Conservation (phyloP, 345 rosid species). For the thale cress (Arabidopsis thaliana) region DNA sequence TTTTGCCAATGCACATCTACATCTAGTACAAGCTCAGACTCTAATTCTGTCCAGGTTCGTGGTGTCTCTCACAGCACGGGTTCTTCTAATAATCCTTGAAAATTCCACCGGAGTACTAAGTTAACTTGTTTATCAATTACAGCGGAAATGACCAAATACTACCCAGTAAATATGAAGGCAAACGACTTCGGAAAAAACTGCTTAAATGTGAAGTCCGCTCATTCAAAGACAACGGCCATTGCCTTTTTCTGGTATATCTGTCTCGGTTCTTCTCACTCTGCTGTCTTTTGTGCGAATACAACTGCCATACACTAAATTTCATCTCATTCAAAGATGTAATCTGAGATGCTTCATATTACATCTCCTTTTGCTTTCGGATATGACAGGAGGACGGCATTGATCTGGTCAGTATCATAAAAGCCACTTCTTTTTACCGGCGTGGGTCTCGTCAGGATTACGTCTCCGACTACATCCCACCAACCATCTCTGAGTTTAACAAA, state of each 20-base stretch:
- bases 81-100: slow-evolving; percentile 20
- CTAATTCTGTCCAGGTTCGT: slow-evolving; percentile 68
- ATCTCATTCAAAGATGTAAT: slow-evolving; percentile 16
- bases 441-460: slow-evolving; percentile 54
- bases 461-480: slow-evolving; percentile 67
- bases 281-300: slow-evolving; percentile 17
- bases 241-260: slow-evolving; percentile 72
- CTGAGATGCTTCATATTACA: slow-evolving; percentile 15
- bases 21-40: slow-evolving; percentile 69
- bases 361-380: slow-evolving; percentile 13
- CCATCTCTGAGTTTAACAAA: slow-evolving; percentile 55
- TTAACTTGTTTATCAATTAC: slow-evolving; percentile 23
- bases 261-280: slow-evolving; percentile 18
- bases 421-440: slow-evolving; percentile 66
- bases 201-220: slow-evolving; percentile 61
- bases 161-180: slow-evolving; percentile 73
- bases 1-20: slow-evolving; percentile 72
- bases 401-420: slow-evolving; percentile 69
- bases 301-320: slow-evolving; percentile 14
- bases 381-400: slow-evolving; percentile 69
- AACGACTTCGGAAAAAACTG: slow-evolving; percentile 55
- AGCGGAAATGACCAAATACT: slow-evolving; percentile 84
- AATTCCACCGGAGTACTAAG: neutral
- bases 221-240: slow-evolving; percentile 68
- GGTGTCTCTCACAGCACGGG: neutral